Conservation (phyloP, 1,284 basidiomycete species). For the Trichosporon sp. region DNA sequence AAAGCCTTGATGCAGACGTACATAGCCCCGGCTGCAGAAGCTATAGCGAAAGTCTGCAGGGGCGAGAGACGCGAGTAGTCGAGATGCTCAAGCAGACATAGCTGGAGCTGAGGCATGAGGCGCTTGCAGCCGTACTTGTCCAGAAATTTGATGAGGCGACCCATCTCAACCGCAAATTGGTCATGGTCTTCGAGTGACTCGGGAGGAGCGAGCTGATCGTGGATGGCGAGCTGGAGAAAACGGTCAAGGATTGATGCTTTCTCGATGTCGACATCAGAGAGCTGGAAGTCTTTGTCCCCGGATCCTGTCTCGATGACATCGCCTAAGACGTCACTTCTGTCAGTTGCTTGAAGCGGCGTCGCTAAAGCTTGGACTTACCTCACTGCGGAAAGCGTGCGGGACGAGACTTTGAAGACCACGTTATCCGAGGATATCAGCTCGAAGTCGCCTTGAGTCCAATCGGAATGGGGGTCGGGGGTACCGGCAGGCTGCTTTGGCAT, state of each 20-base stretch:
- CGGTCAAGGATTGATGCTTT: too few relatives aligned
- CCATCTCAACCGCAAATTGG: too few relatives aligned
- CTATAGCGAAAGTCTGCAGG: not conserved
- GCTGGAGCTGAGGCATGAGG: not conserved
- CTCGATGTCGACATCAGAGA: too few relatives aligned
- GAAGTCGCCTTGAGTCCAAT: not conserved
- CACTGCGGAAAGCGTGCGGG: not conserved
- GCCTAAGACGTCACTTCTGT: too few relatives aligned
- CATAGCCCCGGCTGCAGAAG: not conserved
- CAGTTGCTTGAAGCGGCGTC: not conserved
- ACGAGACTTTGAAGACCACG: not conserved
- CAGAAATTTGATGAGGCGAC: not conserved
- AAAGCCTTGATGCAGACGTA: not conserved
- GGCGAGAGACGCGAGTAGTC: not conserved
- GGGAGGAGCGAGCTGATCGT: too few relatives aligned
- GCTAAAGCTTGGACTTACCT: not conserved
- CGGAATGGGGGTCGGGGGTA: not conserved
- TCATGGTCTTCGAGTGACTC: too few relatives aligned
- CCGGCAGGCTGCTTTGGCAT: too few relatives aligned
- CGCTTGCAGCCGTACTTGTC: constrained; percentile 1
- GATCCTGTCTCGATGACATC: too few relatives aligned
- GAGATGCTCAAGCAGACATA: not conserved
- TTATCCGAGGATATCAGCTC: not conserved
- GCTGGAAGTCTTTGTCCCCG: too few relatives aligned
- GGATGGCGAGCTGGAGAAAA: too few relatives aligned